Base-by-base conservation (phyloP, 495 filamentous ascomycete species). In the Talaromyces adpressus region DNA sequence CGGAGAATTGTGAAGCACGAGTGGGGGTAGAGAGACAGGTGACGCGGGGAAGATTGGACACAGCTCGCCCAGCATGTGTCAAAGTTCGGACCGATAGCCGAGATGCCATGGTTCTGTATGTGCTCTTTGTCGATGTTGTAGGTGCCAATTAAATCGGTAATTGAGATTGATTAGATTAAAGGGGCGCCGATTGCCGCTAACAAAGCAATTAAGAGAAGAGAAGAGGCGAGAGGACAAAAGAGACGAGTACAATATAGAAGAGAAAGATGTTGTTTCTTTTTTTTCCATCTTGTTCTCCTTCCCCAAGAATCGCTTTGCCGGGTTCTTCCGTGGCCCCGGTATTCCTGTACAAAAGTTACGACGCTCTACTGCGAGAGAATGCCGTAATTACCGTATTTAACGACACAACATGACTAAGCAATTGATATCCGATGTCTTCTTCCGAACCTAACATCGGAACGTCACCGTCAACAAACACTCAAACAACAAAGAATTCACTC, bases 361-460 rank as follows among this genome's bases (percentile, higher is more conserved):
- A 1, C 4, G 7, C 11, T 4, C 18, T 14, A 14, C 5, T 20
- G 30, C 16, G 56, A 7, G 8, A 16, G 3, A 29, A 9, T 3
- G 12, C 4, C 20, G 41, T 25, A 61, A 41, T 47, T 47, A 45
- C 22, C 2, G 36, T 29, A 29, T 2, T 23, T 39, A 22, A 59
- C 34, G 16, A n/a, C 0, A 1, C 7, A 6, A 6, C n/a, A 36
- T 59, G 34, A 59, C 29, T 59, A 59, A 59, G 57, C 29, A 34
- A 22, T 25, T 9, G 6, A 22, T 18, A 18, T 59, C 57, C 57
- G 29, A 39, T 14, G 32, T 41, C 57, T 16, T 59, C 27, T 23
- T 59, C 57, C 34, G 34, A 75, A 51, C 27, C 67, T 68, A 16
- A 39, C 36, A 11, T 39, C 36, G 32, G 32, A 34, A 34, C 32